Base-by-base conservation (phyloP, 805 yeast species). In the Schwanniomyces polymorphus region DNA sequence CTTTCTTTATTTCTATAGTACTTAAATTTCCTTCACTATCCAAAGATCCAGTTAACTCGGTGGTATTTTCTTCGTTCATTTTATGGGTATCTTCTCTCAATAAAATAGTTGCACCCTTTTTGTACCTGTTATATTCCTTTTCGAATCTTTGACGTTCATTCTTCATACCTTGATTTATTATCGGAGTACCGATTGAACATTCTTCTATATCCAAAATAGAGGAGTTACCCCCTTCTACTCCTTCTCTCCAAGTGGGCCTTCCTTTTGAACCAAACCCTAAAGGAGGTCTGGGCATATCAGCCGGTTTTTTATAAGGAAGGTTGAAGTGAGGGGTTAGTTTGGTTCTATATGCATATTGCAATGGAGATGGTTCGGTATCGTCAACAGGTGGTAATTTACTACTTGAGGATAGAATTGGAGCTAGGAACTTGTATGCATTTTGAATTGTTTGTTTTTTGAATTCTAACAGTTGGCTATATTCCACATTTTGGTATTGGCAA, bases 251-350 rank as follows among this genome's bases (percentile, higher is more conserved):
- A 29, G 68, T 63, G 2, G 91, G 90, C 61, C 85, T 79, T 9
- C 96, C 96, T 63, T 88, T 88, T 44, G 85, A 76, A 7, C 96
- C 96, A 70, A 92, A 94, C 1, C 99, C 99, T 47, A 94, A 73
- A 12, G 88, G 80, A 14, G 97, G 97, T 47, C 75, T 67, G 38
- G 63, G 60, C 38, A 60, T 63, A 42, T 57, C 59, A 28, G 58
- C 59, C 2, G 74, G 70, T 43, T 69, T 69, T 41, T 67, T 72
- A 58, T 82, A 78, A 21, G 95, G 94, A 33, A 88, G 69, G 58
- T 87, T 91, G 67, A 91, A 94, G 69, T 94, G 99, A 5, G 99
- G 99, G 0, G 99, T 94, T 37, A 94, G 76, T 62, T 94, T 94
- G 0, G 99, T 94, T 62, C 99, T 77, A 67, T 94, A 94, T 31